Evolutionary conservation across 257 asterid genomes (phyloP).

Genomic region (Linderniella brevidens): DNA sequence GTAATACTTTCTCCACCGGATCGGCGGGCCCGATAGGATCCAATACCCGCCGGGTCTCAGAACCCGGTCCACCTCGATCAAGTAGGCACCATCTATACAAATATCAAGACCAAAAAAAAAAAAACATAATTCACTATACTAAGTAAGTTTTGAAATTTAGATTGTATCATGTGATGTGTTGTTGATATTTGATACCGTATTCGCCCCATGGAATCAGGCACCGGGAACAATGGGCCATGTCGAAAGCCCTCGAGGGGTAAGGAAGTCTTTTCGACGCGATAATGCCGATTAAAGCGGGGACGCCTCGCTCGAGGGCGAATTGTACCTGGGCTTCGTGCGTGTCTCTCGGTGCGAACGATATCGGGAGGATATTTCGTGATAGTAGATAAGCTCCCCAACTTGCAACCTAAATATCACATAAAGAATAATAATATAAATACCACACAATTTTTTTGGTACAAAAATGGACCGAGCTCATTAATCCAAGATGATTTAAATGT

Average conservation of each 20-base stretch:
- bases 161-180: no score
- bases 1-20: slow-evolving; percentile 70
- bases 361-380: slow-evolving; percentile 50
- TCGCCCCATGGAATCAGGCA: slow-evolving; percentile 95
- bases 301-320: slow-evolving; percentile 77
- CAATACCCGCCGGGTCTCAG: slow-evolving; percentile 82
- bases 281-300: slow-evolving; percentile 78
- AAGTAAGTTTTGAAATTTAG: no score
- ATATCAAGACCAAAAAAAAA: no score
- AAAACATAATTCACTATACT: no score
- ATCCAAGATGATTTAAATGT: no score
- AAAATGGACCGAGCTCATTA: no score
- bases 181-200: slow-evolving; percentile 23
- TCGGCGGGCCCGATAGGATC: slow-evolving; percentile 89
- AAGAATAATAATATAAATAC: no score
- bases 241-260: slow-evolving; percentile 75
- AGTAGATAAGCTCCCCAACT: slow-evolving; percentile 87
- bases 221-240: slow-evolving; percentile 89
- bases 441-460: no score
- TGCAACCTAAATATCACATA: slow-evolving; percentile 63
- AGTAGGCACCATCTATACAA: slow-evolving; percentile 67
- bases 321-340: slow-evolving; percentile 88
- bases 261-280: slow-evolving; percentile 87
- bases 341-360: slow-evolving; percentile 90
- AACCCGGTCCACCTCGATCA: slow-evolving; percentile 66